Base-by-base conservation (phyloP, 2,329 filamentous ascomycete species). In the Ustilaginoidea virens region DNA sequence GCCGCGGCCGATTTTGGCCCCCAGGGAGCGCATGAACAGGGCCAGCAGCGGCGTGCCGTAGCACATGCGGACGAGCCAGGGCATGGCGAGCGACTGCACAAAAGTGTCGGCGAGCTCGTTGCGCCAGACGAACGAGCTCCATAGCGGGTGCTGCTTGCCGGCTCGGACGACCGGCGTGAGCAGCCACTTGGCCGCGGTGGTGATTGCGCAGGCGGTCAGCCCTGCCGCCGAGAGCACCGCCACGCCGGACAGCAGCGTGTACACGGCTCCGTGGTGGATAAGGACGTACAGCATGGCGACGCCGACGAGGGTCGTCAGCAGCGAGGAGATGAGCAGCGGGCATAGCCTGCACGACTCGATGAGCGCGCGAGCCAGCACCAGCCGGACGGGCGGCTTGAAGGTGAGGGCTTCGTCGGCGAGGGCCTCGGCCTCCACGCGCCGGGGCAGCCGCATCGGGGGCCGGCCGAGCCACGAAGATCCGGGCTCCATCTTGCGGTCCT, bases 71-170 rank as follows among this genome's bases (percentile, higher is more conserved):
- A 35, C 34, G 23, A 40, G 25, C 27, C 35, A 37, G 4, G 39
- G 39, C 1, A 39, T 29, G 7, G 35, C 38, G 7, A 41, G 25
- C 7, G 32, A 33, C 28, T 67, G 60, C 25, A 80, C 53, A 42
- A 80, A 74, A 17, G 51, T 47, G 40, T 71, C 66, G 11, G 74
- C 78, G 24, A 80, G 53, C 33, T 73, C 39, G 25, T 41, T 41
- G 30, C 39, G 38, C 39, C 39, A 41, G 21, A 41, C 39, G 17
- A 41, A 41, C 3, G 36, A 37, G 29, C 38, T 41, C 39, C 39
- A 41, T 2, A 41, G 32, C 11, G 39, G 39, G 23, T 31, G 34
- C n/a, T 39, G 34, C 32, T 33, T 33, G 14, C 39, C 38, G 17
- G 34, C 17, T 1, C 19, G 27, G 15, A 41, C 33, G 19, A 31